A percentile compares a stretch with the other conserved stretches of the same genome.
phyloP scores from a whole-genome alignment of 202 grass and related monocot species.

The Musa balbisiana region DNA sequence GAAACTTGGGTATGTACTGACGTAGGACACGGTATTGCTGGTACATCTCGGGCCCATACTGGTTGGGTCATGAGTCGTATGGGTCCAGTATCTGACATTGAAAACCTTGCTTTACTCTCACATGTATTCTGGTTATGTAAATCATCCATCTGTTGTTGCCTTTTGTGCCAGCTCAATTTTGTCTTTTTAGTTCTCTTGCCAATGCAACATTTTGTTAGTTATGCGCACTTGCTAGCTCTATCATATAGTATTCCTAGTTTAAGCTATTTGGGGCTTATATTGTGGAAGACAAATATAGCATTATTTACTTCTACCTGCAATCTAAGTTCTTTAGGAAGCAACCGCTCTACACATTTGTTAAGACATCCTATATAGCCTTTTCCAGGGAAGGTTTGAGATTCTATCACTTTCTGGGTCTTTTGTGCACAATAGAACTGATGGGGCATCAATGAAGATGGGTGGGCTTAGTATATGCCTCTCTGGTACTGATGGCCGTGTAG shows the following conservation, averaged over 20 bases:
- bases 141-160: no score
- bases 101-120: no score
- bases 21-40: no score
- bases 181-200: no score
- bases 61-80: no score
- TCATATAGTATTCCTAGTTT: background rate
- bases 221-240: background rate
- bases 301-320: background rate
- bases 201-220: background rate
- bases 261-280: background rate
- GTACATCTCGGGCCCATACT: no score
- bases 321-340: background rate
- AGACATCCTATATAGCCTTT: background rate
- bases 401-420: conserved; percentile 42
- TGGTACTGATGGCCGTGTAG: conserved; percentile 30
- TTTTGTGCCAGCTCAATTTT: no score
- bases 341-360: background rate
- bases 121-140: no score
- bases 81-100: no score
- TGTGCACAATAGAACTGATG: conserved; percentile 26
- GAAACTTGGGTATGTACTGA: no score
- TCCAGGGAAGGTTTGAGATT: conserved; percentile 43
- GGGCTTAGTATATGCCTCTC: conserved; percentile 42
- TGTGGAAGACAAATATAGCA: background rate
- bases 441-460: conserved; percentile 18